These are phyloP conservation scores for Globisporangium orthogonon DNA, from an alignment of 352 stramenopile species.

Conservation along the genomic window DNA sequence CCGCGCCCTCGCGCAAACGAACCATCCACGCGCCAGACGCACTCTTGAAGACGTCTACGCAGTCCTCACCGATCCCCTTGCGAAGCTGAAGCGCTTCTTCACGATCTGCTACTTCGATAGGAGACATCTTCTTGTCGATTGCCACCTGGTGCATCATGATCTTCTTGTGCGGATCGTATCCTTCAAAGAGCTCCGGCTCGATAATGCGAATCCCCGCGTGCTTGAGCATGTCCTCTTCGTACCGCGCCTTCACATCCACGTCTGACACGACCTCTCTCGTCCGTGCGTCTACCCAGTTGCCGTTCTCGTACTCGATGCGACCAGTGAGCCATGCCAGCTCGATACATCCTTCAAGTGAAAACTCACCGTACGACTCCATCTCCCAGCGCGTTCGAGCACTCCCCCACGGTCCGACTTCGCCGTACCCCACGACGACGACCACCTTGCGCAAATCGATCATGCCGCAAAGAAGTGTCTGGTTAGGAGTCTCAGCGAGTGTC, in stretches of 20 bases:
- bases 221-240: constrained; percentile 75
- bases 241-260: constrained; percentile 69
- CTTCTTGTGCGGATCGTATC: constrained; percentile 87
- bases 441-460: constrained; percentile 84
- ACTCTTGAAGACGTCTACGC: constrained; percentile 78
- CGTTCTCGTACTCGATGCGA: constrained; percentile 76
- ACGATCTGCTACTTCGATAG: constrained; percentile 76
- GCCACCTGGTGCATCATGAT: constrained; percentile 81
- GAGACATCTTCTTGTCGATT: constrained; percentile 87
- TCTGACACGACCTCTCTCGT: constrained; percentile 76
- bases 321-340: constrained; percentile 84
- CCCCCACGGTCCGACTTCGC: constrained; percentile 83
- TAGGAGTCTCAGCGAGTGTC: constrained; percentile 24
- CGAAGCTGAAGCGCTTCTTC: constrained; percentile 83
- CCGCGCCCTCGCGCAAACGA: constrained; percentile 67
- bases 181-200: constrained; percentile 83
- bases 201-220: constrained; percentile 82
- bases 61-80: constrained; percentile 72
- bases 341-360: constrained; percentile 87
- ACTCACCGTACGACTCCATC: constrained; percentile 87
- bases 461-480: constrained; percentile 41
- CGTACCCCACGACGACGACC: constrained; percentile 82
- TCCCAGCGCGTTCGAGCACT: constrained; percentile 86
- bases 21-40: constrained; percentile 77
- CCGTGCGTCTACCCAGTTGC: constrained; percentile 79